A percentile compares a stretch with the other conserved stretches of the same genome.
phyloP scores from a whole-genome alignment of 2,329 filamentous ascomycete species.

The Verticillium nubilum region DNA sequence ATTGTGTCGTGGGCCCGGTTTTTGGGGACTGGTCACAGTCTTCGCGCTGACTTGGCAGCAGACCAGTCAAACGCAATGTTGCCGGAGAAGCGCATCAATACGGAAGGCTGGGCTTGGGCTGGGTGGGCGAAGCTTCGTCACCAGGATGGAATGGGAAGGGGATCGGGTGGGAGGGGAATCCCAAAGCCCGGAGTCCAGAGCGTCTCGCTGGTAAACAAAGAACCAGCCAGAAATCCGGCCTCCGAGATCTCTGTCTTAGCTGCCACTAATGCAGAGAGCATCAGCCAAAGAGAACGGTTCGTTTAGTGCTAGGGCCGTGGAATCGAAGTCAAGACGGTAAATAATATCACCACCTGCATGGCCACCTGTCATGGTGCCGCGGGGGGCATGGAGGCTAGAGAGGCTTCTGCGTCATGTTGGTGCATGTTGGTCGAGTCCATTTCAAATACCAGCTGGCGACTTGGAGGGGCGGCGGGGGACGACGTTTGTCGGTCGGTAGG shows the following conservation, averaged over 20 bases:
- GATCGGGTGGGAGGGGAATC: background rate
- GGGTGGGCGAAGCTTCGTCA: background rate
- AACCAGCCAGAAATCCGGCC: slow-evolving; percentile 15
- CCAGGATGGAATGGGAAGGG: background rate
- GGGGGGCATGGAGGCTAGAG: slow-evolving; percentile 19
- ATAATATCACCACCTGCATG: slow-evolving; percentile 16
- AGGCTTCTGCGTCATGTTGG: slow-evolving; percentile 22
- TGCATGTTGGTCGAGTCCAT: slow-evolving; percentile 11
- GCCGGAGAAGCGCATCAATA: background rate
- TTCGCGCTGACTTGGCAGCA: background rate
- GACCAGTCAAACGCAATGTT: background rate
- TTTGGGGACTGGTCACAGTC: background rate
- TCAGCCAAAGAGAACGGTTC: slow-evolving; percentile 23
- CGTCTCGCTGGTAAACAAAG: slow-evolving; percentile 1
- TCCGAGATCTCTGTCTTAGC: slow-evolving; percentile 26
- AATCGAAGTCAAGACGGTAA: slow-evolving; percentile 9
- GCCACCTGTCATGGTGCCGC: slow-evolving; percentile 29
- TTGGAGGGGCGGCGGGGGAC: slow-evolving; percentile 8
- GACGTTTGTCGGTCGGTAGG: background rate
- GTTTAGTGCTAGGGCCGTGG: slow-evolving; percentile 22
- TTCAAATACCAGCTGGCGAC: slow-evolving; percentile 20
- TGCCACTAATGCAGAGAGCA: slow-evolving; percentile 33
- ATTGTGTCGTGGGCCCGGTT: background rate
- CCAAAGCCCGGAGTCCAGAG: background rate
- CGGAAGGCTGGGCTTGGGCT: background rate